phyloP scores from a whole-genome alignment of 352 stramenopile genomes.

The Globisporangium yorkense region DNA sequence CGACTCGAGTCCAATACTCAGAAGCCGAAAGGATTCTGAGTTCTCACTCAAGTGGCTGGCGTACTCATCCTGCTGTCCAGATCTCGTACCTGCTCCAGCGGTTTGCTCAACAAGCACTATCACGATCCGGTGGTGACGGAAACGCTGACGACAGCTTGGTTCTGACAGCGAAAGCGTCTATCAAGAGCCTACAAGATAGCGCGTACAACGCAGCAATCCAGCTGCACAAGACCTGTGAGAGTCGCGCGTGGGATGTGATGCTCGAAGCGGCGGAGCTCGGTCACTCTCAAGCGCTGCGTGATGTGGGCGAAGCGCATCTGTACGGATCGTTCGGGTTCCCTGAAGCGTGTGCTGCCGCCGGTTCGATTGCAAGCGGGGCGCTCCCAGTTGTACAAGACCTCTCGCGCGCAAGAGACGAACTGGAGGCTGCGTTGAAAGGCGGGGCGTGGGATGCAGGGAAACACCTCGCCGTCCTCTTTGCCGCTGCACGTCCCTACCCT shows the following conservation, averaged over 20 bases:
- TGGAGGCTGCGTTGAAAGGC: conserved; percentile 17
- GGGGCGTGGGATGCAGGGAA: conserved; percentile 20
- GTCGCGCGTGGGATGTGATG: conserved; percentile 21
- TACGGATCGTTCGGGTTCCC: conserved; percentile 22
- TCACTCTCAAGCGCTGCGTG: conserved; percentile 18
- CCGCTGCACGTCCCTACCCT: background rate
- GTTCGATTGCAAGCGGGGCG: background rate
- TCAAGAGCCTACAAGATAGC: conserved; percentile 6
- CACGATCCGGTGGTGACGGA: background rate
- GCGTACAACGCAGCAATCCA: conserved; percentile 13
- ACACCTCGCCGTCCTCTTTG: conserved; percentile 19
- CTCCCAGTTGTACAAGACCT: conserved; percentile 18
- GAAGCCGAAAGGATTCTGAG: background rate
- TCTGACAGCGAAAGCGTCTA: background rate
- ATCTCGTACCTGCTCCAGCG: conserved; percentile 40
- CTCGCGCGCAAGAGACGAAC: conserved; percentile 10
- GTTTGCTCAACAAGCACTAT: background rate
- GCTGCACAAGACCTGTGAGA: conserved; percentile 15
- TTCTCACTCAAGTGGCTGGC: background rate
- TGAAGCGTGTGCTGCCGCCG: conserved; percentile 10
- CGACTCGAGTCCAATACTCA: background rate
- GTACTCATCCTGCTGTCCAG: conserved; percentile 6
- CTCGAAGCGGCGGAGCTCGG: conserved; percentile 30
- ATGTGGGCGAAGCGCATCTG: conserved; percentile 29
- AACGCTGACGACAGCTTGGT: background rate